Conservation (phyloP, 208 protist genomes). For the Tritrichomonas musculus region DNA sequence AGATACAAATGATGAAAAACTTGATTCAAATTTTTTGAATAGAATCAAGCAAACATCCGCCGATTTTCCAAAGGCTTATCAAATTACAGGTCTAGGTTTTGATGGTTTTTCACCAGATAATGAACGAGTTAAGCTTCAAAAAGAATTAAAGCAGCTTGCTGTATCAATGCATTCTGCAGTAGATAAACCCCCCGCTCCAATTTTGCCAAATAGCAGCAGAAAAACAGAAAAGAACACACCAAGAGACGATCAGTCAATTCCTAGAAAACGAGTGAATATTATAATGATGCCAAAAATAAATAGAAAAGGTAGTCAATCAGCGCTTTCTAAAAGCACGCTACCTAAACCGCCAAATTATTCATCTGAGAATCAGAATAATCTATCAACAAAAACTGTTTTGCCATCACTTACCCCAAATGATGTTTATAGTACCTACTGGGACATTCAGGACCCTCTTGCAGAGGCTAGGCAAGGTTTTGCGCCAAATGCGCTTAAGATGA, state of each 20-base stretch:
- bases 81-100: neutral
- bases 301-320: neutral
- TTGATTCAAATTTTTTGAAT: neutral
- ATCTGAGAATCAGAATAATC: no score
- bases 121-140: neutral
- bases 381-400: no score
- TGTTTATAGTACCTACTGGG: neutral
- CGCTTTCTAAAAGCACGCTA: neutral
- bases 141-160: neutral
- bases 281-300: neutral
- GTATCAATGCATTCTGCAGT: neutral
- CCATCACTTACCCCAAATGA: neutral
- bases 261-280: no score
- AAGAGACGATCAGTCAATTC: no score
- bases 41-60: neutral
- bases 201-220: no score
- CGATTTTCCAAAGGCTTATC: neutral
- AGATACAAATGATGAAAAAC: neutral
- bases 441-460: neutral
- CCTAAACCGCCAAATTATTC: neutral
- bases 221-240: no score
- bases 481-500: neutral
- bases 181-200: no score
- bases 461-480: neutral
- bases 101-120: neutral